Evolutionary conservation across 768 basidiomycete genomes (phyloP).

Genomic region (Pulveroboletus sp.): DNA sequence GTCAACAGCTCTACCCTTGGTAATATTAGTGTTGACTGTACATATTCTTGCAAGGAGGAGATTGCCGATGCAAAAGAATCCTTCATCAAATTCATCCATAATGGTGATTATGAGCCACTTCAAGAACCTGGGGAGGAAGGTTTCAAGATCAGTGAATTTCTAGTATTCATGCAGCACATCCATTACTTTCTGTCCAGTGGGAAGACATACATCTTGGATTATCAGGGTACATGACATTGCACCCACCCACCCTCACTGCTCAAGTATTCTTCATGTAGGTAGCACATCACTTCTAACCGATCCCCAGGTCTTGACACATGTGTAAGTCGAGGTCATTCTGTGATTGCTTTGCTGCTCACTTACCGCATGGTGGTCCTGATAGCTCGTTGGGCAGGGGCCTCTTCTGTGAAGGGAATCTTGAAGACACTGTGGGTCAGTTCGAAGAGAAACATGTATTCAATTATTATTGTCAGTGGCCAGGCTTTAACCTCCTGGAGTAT

Average conservation of each 20-base stretch:
- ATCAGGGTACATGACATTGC: neutral
- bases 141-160: neutral
- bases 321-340: neutral
- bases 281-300: neutral
- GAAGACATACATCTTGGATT: neutral
- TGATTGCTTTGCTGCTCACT: too few relatives aligned
- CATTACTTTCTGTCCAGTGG: too few relatives aligned
- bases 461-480: slow-evolving; percentile 8
- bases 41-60: neutral
- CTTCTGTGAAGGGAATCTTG: slow-evolving; percentile 9
- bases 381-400: neutral
- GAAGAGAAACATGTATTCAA: slow-evolving; percentile 6
- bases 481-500: too few relatives aligned
- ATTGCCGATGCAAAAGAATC: neutral
- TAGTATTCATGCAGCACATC: neutral
- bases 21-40: neutral
- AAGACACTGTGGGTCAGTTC: neutral
- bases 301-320: neutral
- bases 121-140: neutral
- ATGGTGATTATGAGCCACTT: neutral
- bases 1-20: too few relatives aligned
- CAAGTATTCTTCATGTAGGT: neutral
- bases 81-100: neutral
- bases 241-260: too few relatives aligned
- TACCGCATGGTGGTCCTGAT: too few relatives aligned